These are phyloP conservation scores for Curvularia lunata DNA, from an alignment of 2,329 filamentous ascomycete genomes.

Conservation along the genomic window DNA sequence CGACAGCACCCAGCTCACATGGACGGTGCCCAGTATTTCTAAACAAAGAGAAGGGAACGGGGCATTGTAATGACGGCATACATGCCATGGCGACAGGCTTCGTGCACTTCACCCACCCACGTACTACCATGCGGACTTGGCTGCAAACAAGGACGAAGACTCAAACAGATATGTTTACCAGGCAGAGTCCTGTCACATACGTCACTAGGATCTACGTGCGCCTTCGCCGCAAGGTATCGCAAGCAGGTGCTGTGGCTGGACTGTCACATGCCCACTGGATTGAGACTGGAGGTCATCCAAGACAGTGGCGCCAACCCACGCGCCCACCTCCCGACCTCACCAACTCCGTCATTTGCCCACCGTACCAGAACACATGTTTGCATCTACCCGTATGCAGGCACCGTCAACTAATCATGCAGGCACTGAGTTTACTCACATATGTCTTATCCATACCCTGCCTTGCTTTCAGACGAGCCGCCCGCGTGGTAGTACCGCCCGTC, in stretches of 20 bases:
- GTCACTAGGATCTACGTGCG: constrained; percentile 4
- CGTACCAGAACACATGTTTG: constrained; percentile 38
- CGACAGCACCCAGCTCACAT: background rate
- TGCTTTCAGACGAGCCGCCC: constrained; percentile 19
- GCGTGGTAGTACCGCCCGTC: constrained; percentile 22
- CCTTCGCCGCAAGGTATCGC: constrained; percentile 1
- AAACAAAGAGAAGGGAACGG: background rate
- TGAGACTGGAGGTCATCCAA: constrained; percentile 40
- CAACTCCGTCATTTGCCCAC: constrained; percentile 37
- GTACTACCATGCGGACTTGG: background rate
- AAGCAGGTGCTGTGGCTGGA: constrained; percentile 7
- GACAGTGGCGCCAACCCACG: constrained; percentile 39
- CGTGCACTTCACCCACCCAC: background rate
- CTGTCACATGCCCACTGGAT: constrained; percentile 31
- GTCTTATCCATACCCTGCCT: constrained; percentile 29
- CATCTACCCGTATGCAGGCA: constrained; percentile 34
- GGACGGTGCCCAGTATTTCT: background rate
- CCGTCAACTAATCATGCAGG: constrained; percentile 38
- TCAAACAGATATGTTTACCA: background rate
- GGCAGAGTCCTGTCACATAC: background rate
- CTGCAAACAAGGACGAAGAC: background rate
- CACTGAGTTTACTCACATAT: constrained; percentile 28
- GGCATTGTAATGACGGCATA: background rate
- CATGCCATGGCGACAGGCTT: background rate
- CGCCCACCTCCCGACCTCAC: constrained; percentile 33